Evolutionary conservation across 2,329 filamentous ascomycete genomes (phyloP), one percentile per base, ranked within the genome.

Genomic region (Ophiostoma pallidulum): DNA sequence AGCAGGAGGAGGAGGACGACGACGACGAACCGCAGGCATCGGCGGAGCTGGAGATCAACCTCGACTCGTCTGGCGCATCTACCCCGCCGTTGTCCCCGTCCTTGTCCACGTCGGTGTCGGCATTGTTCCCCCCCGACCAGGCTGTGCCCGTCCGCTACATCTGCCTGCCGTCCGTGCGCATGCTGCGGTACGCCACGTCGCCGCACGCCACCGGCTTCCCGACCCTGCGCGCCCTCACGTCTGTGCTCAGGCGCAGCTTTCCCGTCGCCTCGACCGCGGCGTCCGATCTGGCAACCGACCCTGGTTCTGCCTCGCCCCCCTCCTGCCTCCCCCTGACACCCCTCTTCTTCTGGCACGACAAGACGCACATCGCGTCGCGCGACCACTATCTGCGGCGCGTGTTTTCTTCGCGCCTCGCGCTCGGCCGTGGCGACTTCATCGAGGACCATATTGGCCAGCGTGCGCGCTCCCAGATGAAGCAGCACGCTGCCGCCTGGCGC

Each of bases 301-400:
- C 48, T 4, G 48, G 41, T 5, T 51, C 55, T 13, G 57, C 14
- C 16, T 18, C 42, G 9, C 13, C 44, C 16, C n/a, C 20, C 10
- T 8, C 9, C n/a, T 9, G 18, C 4, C 52, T 77, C 1, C 70
- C 71, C 0, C 57, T 78, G 35, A 77, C 74, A 1, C 74, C 74
- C 0, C 64, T 78, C 46, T 78, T 76, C 60, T 75, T 77, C 55
- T 78, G 74, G 74, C 73, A 77, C 47, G 74, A 78, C 51, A 78
- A 78, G 53, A 73, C 74, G 0, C 74, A 78, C 48, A 50, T 78
- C 3, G 73, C 69, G 1, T 68, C 66, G 4, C 68, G 64, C 0
- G 53, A 60, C 2, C 74, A 78, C 53, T 78, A 78, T 47, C 62
- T 77, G 0, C 54, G 60, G 1, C 63, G 67, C 0, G 67, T 77